A percentile compares a stretch with the other conserved stretches of the same genome.
These are phyloP conservation scores for Metschnikowia orientalis DNA, from an alignment of 805 yeast species.

Conservation along the genomic window DNA sequence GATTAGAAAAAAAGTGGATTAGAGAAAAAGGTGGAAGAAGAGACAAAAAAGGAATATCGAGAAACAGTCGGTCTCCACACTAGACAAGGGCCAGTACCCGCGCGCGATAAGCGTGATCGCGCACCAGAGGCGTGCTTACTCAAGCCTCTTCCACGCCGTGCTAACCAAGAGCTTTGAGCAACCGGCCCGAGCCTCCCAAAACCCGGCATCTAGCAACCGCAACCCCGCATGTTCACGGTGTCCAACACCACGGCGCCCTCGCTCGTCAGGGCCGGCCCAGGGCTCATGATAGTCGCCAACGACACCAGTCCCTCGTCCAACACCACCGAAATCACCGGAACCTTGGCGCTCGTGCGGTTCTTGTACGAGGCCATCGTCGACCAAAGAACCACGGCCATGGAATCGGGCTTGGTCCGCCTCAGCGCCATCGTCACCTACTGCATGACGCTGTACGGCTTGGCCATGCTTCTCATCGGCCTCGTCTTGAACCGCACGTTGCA, in stretches of 20 bases:
- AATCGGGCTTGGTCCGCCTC: constrained; percentile 16
- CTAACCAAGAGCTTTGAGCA: too few relatives aligned
- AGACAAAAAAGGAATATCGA: too few relatives aligned
- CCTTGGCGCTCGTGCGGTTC: constrained; percentile 3
- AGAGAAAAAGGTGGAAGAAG: too few relatives aligned
- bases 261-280: constrained; percentile 1
- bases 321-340: not conserved
- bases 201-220: too few relatives aligned
- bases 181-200: too few relatives aligned
- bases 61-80: too few relatives aligned
- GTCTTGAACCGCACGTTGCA: constrained; percentile 35
- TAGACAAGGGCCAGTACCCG: too few relatives aligned
- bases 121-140: too few relatives aligned
- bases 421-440: constrained; percentile 27
- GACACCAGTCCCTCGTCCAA: not conserved
- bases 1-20: too few relatives aligned
- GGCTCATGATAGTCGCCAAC: not conserved
- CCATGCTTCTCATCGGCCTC: constrained; percentile 36
- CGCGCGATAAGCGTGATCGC: too few relatives aligned
- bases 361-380: constrained; percentile 13
- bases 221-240: constrained; percentile 1
- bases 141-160: too few relatives aligned
- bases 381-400: constrained; percentile 11
- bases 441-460: constrained; percentile 35
- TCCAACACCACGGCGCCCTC: constrained; percentile 2